Percentiles rank a stretch among this genome's conserved stretches.
phyloP scores from a whole-genome alignment of 208 protist genomes.

The Leptomonas seymouri region DNA sequence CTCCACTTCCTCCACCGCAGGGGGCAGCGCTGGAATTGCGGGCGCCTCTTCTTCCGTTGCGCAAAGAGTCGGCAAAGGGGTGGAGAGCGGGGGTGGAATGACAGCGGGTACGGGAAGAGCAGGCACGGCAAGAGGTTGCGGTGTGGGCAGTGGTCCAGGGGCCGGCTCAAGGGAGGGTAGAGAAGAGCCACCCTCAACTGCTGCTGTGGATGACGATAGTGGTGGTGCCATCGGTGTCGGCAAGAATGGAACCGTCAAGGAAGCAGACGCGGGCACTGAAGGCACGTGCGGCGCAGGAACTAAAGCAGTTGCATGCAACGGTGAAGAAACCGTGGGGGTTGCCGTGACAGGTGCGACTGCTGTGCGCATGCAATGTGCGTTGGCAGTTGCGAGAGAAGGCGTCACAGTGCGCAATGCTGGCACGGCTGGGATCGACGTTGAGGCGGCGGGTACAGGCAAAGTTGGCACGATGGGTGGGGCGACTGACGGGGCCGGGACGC shows the following conservation, averaged over 20 bases:
- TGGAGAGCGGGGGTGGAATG: neutral
- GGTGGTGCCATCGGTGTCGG: neutral
- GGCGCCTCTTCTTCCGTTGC: slow-evolving; percentile 17
- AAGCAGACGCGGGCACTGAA: neutral
- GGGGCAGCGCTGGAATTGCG: neutral
- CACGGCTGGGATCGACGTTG: neutral
- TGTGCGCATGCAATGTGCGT: neutral
- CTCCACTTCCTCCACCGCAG: neutral
- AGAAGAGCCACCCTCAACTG: neutral
- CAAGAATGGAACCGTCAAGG: neutral
- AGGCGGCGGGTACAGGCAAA: neutral
- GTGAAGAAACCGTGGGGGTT: neutral
- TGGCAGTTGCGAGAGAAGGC: neutral
- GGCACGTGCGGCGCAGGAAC: neutral
- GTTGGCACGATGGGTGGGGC: slow-evolving; percentile 5
- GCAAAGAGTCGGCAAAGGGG: slow-evolving; percentile 1
- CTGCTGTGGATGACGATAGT: neutral
- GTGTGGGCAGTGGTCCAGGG: neutral
- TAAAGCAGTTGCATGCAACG: neutral
- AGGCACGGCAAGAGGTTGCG: neutral
- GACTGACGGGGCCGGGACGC: neutral
- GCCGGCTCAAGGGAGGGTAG: neutral
- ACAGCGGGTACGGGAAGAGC: neutral
- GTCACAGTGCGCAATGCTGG: neutral
- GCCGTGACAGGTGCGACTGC: neutral